Evolutionary conservation across 257 asterid species (phyloP).

Genomic region (Buddleja alternifolia): DNA sequence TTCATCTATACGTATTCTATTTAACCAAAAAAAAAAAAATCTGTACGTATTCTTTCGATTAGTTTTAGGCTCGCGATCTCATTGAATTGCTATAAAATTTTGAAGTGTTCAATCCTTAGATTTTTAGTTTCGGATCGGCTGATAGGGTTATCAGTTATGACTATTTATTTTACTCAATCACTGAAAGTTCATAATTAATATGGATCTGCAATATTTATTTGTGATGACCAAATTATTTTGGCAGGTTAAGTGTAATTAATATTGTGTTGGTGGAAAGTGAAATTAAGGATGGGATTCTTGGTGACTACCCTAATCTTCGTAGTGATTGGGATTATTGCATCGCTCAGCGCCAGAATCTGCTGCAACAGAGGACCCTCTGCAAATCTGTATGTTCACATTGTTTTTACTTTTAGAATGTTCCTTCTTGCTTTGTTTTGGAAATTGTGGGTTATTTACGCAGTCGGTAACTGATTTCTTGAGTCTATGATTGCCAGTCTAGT

Average conservation of each 20-base stretch:
- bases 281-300: conserved; percentile 75
- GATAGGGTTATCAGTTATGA: no score
- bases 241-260: conserved; percentile 30
- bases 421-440: conserved; percentile 9
- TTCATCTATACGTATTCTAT: background rate
- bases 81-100: background rate
- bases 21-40: no score
- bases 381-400: conserved; percentile 66
- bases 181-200: conserved; percentile 15
- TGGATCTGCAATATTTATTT: conserved; percentile 31
- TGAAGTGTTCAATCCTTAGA: background rate
- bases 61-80: conserved; percentile 15
- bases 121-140: conserved; percentile 13
- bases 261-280: conserved; percentile 20
- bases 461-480: conserved; percentile 11
- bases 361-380: conserved; percentile 94
- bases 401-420: background rate
- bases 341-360: conserved; percentile 79
- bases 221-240: background rate
- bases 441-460: conserved; percentile 1
- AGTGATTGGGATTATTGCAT: conserved; percentile 77
- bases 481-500: conserved; percentile 12
- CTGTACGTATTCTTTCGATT: conserved; percentile 9
- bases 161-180: background rate
- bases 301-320: conserved; percentile 77